Percentiles rank a stretch among this genome's conserved stretches.
phyloP scores from a whole-genome alignment of 1,284 basidiomycete genomes.

The Fomitopsis betulina region DNA sequence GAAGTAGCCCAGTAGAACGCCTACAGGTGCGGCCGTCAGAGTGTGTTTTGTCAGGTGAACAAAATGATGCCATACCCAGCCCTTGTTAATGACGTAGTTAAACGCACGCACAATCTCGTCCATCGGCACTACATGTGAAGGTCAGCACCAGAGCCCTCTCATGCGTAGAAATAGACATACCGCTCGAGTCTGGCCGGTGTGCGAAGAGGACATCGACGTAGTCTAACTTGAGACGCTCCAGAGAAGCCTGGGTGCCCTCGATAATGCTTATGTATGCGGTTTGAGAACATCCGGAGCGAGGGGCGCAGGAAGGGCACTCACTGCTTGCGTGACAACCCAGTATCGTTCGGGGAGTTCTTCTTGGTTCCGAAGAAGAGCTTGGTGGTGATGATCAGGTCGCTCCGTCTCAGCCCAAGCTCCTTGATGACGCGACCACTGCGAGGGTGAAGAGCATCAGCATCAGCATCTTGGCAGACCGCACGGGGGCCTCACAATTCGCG shows the following conservation, averaged over 20 bases:
- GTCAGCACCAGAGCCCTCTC: not conserved
- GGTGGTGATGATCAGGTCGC: conserved; percentile 72
- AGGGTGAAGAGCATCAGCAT: not conserved
- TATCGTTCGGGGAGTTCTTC: conserved; percentile 45
- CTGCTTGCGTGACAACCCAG: conserved; percentile 71
- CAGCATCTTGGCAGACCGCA: not conserved
- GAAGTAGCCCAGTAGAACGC: conserved; percentile 76
- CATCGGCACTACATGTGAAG: conserved; percentile 47
- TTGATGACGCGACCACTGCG: conserved; percentile 72
- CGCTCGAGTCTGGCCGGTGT: conserved; percentile 51
- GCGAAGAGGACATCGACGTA: conserved; percentile 78
- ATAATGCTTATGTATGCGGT: conserved; percentile 49
- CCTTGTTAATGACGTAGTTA: conserved; percentile 63
- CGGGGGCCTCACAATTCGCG: conserved; percentile 47
- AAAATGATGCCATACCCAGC: conserved; percentile 40
- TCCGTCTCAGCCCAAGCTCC: conserved; percentile 67
- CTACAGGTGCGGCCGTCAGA: conserved; percentile 23
- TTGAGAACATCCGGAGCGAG: not conserved
- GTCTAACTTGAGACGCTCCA: conserved; percentile 68
- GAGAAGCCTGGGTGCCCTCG: conserved; percentile 67
- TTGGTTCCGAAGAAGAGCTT: conserved; percentile 57
- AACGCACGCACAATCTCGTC: conserved; percentile 74
- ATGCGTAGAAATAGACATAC: conserved; percentile 28
- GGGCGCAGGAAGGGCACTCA: conserved; percentile 30
- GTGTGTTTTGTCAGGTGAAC: not conserved